Evolutionary conservation across 164 flowering plant genomes (phyloP).

Genomic region (Amborella trichopoda): DNA sequence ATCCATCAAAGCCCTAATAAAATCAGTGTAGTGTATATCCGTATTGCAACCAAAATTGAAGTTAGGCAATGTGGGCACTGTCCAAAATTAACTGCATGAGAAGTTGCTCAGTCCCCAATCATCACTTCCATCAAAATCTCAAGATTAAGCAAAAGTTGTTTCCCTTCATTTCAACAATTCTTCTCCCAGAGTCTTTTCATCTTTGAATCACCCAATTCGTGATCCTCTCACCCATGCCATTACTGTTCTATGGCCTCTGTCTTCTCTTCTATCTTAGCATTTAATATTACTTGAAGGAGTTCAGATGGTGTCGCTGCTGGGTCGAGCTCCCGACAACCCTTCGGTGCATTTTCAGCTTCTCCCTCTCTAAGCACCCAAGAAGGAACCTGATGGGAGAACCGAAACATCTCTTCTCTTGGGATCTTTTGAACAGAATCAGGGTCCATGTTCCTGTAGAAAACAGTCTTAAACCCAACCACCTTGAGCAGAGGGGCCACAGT

Average conservation of each 20-base stretch:
- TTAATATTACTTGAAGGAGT: constrained; percentile 43
- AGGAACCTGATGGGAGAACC: constrained; percentile 74
- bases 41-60: too few relatives aligned
- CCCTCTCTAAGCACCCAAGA: constrained; percentile 56
- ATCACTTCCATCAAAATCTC: too few relatives aligned
- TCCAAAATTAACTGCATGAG: too few relatives aligned
- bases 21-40: too few relatives aligned
- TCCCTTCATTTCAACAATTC: too few relatives aligned
- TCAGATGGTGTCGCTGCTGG: constrained; percentile 72
- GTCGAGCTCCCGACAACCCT: constrained; percentile 67
- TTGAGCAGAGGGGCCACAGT: constrained; percentile 46
- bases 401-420: constrained; percentile 52
- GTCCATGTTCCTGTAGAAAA: constrained; percentile 56
- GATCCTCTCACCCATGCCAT: too few relatives aligned
- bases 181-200: too few relatives aligned
- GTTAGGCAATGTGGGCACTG: too few relatives aligned
- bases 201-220: too few relatives aligned
- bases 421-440: constrained; percentile 29
- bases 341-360: constrained; percentile 52
- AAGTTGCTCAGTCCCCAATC: too few relatives aligned
- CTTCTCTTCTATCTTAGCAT: constrained; percentile 10
- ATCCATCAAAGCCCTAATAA: too few relatives aligned
- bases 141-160: too few relatives aligned
- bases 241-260: constrained; percentile 1
- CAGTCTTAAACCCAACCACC: constrained; percentile 64